Evolutionary conservation across 2,329 filamentous ascomycete species (phyloP).

Genomic region (Scedosporium aurantiacum): DNA sequence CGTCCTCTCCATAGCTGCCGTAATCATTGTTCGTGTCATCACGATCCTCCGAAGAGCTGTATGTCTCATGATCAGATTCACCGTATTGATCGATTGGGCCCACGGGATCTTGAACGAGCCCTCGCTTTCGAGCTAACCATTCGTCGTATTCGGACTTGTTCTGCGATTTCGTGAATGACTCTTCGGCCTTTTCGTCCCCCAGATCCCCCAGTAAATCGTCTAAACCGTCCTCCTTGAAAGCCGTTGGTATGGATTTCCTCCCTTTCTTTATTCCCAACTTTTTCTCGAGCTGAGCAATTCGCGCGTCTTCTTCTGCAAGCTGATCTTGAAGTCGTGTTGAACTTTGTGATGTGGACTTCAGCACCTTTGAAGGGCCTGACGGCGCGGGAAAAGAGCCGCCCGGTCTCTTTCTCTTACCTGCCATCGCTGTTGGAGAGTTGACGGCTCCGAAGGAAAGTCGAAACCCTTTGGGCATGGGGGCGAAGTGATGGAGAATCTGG

Average conservation of each 20-base stretch:
- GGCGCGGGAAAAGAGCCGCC: neutral
- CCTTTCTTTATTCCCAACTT: conserved; percentile 71
- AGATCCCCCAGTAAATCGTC: conserved; percentile 66
- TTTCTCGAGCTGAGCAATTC: conserved; percentile 79
- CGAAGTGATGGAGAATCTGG: too few relatives aligned
- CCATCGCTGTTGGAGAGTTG: conserved; percentile 43
- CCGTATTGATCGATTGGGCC: conserved; percentile 14
- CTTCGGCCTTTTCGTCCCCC: conserved; percentile 37
- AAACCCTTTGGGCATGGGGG: too few relatives aligned
- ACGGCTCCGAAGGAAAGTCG: conserved; percentile 31
- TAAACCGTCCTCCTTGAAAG: conserved; percentile 72
- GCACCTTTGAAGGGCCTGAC: neutral
- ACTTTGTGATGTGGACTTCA: neutral
- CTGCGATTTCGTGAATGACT: conserved; percentile 47
- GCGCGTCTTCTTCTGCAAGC: conserved; percentile 71
- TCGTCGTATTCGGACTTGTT: conserved; percentile 45
- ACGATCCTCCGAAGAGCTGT: too few relatives aligned
- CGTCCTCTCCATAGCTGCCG: too few relatives aligned
- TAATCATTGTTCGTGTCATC: too few relatives aligned
- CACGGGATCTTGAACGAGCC: neutral
- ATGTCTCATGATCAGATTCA: conserved; percentile 6
- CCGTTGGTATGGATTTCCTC: conserved; percentile 61
- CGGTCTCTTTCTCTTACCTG: neutral
- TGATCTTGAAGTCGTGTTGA: conserved; percentile 39
- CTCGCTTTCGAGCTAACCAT: conserved; percentile 35